A percentile compares a stretch with the other conserved stretches of the same genome.
phyloP scores from a whole-genome alignment of 164 flowering plant genomes.

The Tetracentron sinense region DNA sequence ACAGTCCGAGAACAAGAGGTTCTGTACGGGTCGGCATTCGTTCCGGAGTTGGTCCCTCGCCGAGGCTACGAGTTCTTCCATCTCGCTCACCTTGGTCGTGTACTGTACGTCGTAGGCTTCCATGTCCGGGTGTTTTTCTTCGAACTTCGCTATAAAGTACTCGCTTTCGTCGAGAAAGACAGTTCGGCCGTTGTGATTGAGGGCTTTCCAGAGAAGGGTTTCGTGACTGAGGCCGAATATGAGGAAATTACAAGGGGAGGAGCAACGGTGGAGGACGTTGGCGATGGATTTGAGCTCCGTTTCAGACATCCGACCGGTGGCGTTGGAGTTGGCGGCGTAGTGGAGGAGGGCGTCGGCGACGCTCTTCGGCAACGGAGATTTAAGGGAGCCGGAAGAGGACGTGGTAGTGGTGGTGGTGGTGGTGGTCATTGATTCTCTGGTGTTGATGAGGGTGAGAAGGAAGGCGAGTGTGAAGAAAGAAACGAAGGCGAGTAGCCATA shows the following conservation, averaged over 20 bases:
- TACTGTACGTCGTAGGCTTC: conserved; percentile 87
- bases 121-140: conserved; percentile 46
- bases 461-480: conserved; percentile 57
- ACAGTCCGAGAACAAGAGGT: conserved; percentile 84
- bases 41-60: conserved; percentile 51
- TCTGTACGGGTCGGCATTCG: conserved; percentile 89
- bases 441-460: conserved; percentile 46
- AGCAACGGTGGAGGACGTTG: conserved; percentile 38
- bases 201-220: conserved; percentile 70
- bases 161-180: conserved; percentile 75
- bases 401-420: conserved; percentile 13
- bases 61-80: conserved; percentile 39
- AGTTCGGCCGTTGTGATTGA: conserved; percentile 70
- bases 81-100: conserved; percentile 66
- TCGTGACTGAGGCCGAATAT: conserved; percentile 86
- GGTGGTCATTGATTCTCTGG: conserved; percentile 16
- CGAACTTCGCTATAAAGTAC: conserved; percentile 43
- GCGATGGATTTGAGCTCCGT: conserved; percentile 51
- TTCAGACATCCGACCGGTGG: conserved; percentile 48
- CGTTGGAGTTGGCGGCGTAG: conserved; percentile 51
- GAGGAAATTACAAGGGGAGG: conserved; percentile 62
- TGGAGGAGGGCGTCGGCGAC: conserved; percentile 58
- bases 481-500: conserved; percentile 50
- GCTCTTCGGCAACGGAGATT: conserved; percentile 22
- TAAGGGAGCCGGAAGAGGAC: conserved; percentile 10